Conservation (phyloP, 2,329 filamentous ascomycete genomes). For the Ceratocystiopsis sp. region DNA sequence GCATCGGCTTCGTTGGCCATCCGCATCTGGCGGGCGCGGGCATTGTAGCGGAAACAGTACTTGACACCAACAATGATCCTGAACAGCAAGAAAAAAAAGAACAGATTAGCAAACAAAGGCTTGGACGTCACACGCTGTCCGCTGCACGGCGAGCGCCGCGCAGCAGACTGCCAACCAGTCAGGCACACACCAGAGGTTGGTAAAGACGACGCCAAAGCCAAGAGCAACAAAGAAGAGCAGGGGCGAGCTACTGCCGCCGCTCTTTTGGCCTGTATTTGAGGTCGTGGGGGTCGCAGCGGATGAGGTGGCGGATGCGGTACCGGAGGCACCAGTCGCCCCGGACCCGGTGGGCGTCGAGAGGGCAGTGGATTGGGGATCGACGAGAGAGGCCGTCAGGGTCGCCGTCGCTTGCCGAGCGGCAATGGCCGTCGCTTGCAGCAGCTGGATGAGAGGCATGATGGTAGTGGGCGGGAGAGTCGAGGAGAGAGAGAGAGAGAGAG, state of each 20-base stretch:
- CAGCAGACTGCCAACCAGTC: too few species aligned
- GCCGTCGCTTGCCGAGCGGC: slow-evolving; percentile 12
- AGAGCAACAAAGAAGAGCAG: slow-evolving; percentile 34
- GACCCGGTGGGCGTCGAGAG: not conserved
- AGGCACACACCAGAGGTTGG: slow-evolving; percentile 75
- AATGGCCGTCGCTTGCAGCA: slow-evolving; percentile 13
- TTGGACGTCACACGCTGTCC: not conserved
- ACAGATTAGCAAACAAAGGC: not conserved
- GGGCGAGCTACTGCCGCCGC: slow-evolving; percentile 23
- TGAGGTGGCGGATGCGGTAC: slow-evolving; percentile 1
- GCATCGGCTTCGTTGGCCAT: slow-evolving; percentile 64
- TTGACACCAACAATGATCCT: slow-evolving; percentile 99
- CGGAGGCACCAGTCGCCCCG: not conserved
- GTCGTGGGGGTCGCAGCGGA: slow-evolving; percentile 1
- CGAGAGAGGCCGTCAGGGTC: not conserved
- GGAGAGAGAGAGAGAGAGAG: not conserved
- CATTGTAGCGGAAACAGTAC: slow-evolving; percentile 98
- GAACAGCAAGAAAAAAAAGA: slow-evolving; percentile 1
- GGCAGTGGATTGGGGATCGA: too few species aligned
- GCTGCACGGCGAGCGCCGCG: too few species aligned
- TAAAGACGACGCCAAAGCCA: slow-evolving; percentile 95
- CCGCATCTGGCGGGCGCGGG: slow-evolving; percentile 69
- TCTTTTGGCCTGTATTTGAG: slow-evolving; percentile 1
- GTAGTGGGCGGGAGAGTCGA: not conserved
- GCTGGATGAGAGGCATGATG: slow-evolving; percentile 12